Evolutionary conservation across 345 rosid species (phyloP), one percentile per base, ranked within the genome.

Genomic region (Eucalyptus lansdowneana): DNA sequence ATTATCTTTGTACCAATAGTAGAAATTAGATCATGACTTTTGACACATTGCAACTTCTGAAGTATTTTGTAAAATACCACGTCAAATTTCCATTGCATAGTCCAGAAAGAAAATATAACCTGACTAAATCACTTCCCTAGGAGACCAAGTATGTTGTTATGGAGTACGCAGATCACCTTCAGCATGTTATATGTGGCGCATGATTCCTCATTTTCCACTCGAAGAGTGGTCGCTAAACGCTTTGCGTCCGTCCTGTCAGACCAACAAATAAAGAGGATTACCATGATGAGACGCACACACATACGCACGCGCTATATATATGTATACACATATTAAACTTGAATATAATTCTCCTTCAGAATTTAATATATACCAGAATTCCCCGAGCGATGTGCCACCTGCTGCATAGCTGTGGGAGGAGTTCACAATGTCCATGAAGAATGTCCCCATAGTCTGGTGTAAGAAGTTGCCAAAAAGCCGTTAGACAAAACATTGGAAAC

Each of bases 141-240:
- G 45, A 19, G 27, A 72, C 45, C 44, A 34, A 69, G 80, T 69
- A 69, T 72, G 11, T 5, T 72, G 81, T 72, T 19, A 72, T 1
- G 21, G 81, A 72, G 81, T 72, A 37, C 11, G 3, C 81, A 72
- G 81, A 72, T 72, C 11, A 95, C 99, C 98, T 98, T 96, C 88
- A 98, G 94, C 99, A 97, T 97, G 93, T 98, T 98, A 91, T 97
- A 96, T 86, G 99, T 98, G 22, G 99, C 94, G 91, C 99, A 96
- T 19, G 98, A 98, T 92, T 98, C 99, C 90, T 98, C 99, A 89
- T 94, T 97, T 91, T 98, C 98, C 0, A 94, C 87, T 53, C 88
- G 87, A 86, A 96, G 90, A 27, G 97, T 91, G 89, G 89, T 89
- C 21, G 98, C 98, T 91, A 98, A 86, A 67, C 99, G 94, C 95